These are phyloP conservation scores for Aureobasidium musti DNA, from an alignment of 2,329 filamentous ascomycete genomes.

Conservation along the genomic window DNA sequence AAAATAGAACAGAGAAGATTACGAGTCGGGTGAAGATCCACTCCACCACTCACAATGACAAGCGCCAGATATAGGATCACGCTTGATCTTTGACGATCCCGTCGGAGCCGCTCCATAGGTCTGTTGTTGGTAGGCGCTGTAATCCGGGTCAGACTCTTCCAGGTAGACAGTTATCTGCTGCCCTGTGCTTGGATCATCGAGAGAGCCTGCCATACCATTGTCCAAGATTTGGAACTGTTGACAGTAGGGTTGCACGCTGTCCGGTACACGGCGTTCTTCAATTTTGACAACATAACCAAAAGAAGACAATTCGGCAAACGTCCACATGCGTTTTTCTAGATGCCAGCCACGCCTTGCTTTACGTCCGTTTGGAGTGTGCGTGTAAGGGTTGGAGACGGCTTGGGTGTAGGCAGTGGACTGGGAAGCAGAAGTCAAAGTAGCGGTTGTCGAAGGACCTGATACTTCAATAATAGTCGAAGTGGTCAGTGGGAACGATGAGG, in stretches of 20 bases:
- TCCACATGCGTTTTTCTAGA: conserved; percentile 11
- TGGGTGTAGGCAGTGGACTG: conserved; percentile 2
- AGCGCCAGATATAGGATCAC: conserved; percentile 33
- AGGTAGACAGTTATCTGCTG: conserved; percentile 45
- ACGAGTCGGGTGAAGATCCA: conserved; percentile 24
- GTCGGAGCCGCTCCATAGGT: neutral
- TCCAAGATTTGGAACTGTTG: conserved; percentile 63
- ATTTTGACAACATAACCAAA: conserved; percentile 63
- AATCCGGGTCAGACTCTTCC: conserved; percentile 46
- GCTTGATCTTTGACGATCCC: conserved; percentile 26
- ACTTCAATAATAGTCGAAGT: conserved; percentile 30
- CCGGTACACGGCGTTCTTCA: conserved; percentile 61
- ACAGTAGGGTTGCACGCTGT: conserved; percentile 59
- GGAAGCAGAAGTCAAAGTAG: conserved; percentile 31
- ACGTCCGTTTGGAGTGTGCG: neutral
- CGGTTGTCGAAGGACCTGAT: conserved; percentile 32
- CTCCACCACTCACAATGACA: conserved; percentile 46
- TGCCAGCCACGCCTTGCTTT: conserved; percentile 9
- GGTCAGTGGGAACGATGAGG: conserved; percentile 15
- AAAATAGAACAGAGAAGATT: conserved; percentile 14
- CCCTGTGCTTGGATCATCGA: conserved; percentile 39
- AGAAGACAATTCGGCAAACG: conserved; percentile 19
- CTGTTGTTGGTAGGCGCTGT: conserved; percentile 34
- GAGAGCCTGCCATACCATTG: conserved; percentile 50
- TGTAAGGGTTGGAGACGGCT: neutral